phyloP scores from a whole-genome alignment of 805 yeast species.

The Zygotorulaspora danielsina region DNA sequence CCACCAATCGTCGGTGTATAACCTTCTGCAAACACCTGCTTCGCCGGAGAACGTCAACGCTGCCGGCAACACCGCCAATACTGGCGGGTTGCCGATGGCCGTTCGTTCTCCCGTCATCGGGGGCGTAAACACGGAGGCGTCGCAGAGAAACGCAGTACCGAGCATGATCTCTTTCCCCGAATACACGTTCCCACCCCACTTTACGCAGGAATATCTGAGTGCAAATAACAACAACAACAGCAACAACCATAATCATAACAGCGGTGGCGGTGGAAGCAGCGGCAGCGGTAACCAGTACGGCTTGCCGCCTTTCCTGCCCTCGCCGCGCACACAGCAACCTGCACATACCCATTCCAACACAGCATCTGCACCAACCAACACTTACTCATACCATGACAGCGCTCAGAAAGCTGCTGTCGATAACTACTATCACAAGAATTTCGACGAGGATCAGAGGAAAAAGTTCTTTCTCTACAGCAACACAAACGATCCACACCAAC shows the following conservation, averaged over 20 bases:
- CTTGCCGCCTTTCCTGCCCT: slow-evolving; percentile 7
- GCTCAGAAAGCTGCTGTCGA: slow-evolving; percentile 15
- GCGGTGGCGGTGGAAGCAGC: not conserved
- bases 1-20: slow-evolving; percentile 15
- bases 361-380: not conserved
- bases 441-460: slow-evolving; percentile 6
- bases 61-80: not conserved
- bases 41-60: not conserved
- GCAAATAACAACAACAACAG: not conserved
- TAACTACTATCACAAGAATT: slow-evolving; percentile 8
- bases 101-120: not conserved
- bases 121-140: not conserved
- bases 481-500: slow-evolving; percentile 8
- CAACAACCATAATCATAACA: not conserved
- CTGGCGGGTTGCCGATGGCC: not conserved
- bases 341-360: not conserved
- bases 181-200: slow-evolving; percentile 3
- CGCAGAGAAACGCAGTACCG: not conserved
- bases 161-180: not conserved
- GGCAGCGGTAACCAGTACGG: not conserved
- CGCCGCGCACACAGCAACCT: slow-evolving; percentile 6
- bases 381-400: slow-evolving; percentile 11
- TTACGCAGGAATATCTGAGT: not conserved
- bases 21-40: slow-evolving; percentile 11
- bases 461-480: slow-evolving; percentile 1